A percentile compares a stretch with the other conserved stretches of the same genome.
Conservation (phyloP, 345 rosid genomes). For the Trapa bicornis region DNA sequence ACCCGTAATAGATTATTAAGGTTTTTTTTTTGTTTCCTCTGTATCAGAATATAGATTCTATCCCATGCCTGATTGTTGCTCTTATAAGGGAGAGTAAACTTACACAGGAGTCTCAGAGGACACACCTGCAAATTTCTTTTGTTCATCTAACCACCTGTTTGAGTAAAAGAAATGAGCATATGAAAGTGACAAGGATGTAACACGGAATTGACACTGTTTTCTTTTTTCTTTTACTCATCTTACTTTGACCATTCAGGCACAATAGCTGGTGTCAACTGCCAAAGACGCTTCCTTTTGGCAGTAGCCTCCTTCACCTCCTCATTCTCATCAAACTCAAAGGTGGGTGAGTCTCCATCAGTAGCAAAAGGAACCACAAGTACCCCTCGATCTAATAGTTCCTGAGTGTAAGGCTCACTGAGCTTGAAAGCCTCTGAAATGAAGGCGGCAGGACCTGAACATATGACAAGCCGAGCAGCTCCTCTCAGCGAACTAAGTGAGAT, state of each 20-base stretch:
- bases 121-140: constrained; percentile 72
- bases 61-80: no score
- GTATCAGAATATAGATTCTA: not conserved
- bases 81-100: constrained; percentile 12
- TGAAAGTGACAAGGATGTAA: not conserved
- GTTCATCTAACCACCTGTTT: constrained; percentile 74
- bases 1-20: not conserved
- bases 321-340: constrained; percentile 52
- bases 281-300: constrained; percentile 52
- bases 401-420: constrained; percentile 60
- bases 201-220: not conserved
- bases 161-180: constrained; percentile 4
- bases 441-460: constrained; percentile 67
- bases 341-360: constrained; percentile 55
- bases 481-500: constrained; percentile 53
- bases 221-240: constrained; percentile 13
- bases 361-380: constrained; percentile 76
- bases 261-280: constrained; percentile 64
- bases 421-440: constrained; percentile 62
- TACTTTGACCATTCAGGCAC: constrained; percentile 74
- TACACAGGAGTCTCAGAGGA: constrained; percentile 87
- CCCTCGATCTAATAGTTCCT: constrained; percentile 72
- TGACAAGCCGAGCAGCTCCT: constrained; percentile 77
- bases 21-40: not conserved
- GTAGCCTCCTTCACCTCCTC: constrained; percentile 44